A percentile compares a stretch with the other conserved stretches of the same genome.
phyloP scores from a whole-genome alignment of 148 eudicot genomes.

The Rhododendron kiyosumense region DNA sequence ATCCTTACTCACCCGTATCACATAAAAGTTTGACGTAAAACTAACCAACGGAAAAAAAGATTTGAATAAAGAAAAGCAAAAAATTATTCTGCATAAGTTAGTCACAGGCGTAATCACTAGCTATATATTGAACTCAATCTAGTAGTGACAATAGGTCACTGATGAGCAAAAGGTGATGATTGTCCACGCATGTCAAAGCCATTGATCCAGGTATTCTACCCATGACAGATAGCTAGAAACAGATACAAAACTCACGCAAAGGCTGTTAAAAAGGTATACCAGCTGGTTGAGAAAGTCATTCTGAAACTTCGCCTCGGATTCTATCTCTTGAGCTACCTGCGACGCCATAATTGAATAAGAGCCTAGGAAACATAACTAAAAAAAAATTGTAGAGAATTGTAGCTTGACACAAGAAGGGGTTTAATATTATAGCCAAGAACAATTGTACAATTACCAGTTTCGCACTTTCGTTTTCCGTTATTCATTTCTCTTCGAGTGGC shows the following conservation, averaged over 20 bases:
- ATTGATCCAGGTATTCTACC: neutral
- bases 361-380: neutral
- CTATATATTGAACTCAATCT: neutral
- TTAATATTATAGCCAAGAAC: neutral
- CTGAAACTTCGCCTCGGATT: conserved; percentile 70
- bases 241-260: neutral
- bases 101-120: too few species aligned
- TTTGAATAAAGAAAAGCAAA: too few species aligned
- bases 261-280: conserved; percentile 37
- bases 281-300: conserved; percentile 75
- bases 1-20: too few species aligned
- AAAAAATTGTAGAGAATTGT: neutral
- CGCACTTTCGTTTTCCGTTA: neutral
- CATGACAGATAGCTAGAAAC: neutral
- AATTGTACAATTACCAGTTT: neutral
- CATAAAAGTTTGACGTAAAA: too few species aligned
- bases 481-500: neutral
- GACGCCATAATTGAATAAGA: conserved; percentile 10
- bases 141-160: neutral
- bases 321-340: conserved; percentile 84
- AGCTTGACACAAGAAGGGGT: neutral
- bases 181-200: neutral
- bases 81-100: too few species aligned
- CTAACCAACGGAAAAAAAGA: too few species aligned
- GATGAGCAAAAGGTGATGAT: neutral